Percentiles rank a stretch among this genome's conserved stretches.
Conservation (phyloP, 805 yeast species). For the Komagataella kurtzmanii region DNA sequence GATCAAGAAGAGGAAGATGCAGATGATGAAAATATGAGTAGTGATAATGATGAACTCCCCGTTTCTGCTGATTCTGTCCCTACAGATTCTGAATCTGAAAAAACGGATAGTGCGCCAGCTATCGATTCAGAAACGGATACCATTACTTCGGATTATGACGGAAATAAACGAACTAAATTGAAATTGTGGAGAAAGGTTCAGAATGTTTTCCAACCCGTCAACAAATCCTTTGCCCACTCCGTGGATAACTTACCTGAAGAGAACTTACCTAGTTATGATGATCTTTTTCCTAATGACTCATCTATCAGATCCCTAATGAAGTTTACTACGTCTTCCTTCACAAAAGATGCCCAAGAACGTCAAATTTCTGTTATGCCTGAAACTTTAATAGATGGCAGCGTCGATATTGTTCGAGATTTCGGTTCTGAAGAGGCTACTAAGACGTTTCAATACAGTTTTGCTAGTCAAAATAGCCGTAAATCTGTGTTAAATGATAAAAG, state of each 20-base stretch:
- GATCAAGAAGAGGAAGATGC: slow-evolving; percentile 1
- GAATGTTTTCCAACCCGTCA: slow-evolving; percentile 9
- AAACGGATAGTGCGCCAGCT: not conserved
- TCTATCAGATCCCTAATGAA: slow-evolving; percentile 15
- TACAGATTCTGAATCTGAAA: not conserved
- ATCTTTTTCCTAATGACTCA: slow-evolving; percentile 47
- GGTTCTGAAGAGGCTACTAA: slow-evolving; percentile 1
- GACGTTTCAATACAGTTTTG: slow-evolving; percentile 7
- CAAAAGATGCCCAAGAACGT: not conserved
- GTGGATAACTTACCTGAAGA: slow-evolving; percentile 20
- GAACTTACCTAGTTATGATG: slow-evolving; percentile 61
- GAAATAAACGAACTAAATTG: slow-evolving; percentile 2
- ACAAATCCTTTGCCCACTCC: not conserved
- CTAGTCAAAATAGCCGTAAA: slow-evolving; percentile 19
- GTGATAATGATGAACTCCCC: slow-evolving; percentile 2
- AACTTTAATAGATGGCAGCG: slow-evolving; percentile 2
- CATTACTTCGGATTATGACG: not conserved
- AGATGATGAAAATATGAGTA: slow-evolving; percentile 8
- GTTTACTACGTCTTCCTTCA: slow-evolving; percentile 5
- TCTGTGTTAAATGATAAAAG: slow-evolving; percentile 61
- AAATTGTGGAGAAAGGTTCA: slow-evolving; percentile 18
- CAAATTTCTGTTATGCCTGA: not conserved
- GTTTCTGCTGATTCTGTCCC: not conserved
- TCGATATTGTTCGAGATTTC: not conserved
- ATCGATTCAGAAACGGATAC: not conserved